Percentiles rank a stretch among this genome's conserved stretches.
phyloP scores from a whole-genome alignment of 164 flowering plant species.

The Nymphaea colorata region DNA sequence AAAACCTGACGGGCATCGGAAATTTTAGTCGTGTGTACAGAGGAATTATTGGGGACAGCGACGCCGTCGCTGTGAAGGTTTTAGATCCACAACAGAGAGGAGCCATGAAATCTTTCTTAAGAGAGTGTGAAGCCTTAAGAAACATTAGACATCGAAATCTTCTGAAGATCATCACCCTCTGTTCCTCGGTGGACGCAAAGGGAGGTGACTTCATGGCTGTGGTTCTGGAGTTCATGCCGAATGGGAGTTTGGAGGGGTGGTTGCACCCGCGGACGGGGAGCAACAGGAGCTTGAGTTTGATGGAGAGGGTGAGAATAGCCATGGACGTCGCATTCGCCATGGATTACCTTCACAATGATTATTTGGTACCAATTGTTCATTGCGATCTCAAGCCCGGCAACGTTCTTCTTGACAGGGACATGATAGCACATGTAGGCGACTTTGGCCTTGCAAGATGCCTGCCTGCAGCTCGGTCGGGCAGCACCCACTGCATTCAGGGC shows the following conservation, averaged over 20 bases:
- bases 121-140: slow-evolving; percentile 23
- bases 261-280: slow-evolving; percentile 8
- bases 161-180: slow-evolving; percentile 17
- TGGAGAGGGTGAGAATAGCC: slow-evolving; percentile 20
- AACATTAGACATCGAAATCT: slow-evolving; percentile 27
- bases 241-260: slow-evolving; percentile 28
- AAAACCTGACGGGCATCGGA: slow-evolving; percentile 23
- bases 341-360: slow-evolving; percentile 24
- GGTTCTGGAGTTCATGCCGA: slow-evolving; percentile 23
- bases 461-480: slow-evolving; percentile 3
- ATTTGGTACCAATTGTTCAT: slow-evolving; percentile 16
- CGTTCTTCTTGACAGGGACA: slow-evolving; percentile 20
- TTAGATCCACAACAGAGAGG: slow-evolving; percentile 15
- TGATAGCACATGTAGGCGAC: slow-evolving; percentile 25
- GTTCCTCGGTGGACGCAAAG: slow-evolving; percentile 16
- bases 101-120: slow-evolving; percentile 18
- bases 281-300: slow-evolving; percentile 10
- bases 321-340: slow-evolving; percentile 26
- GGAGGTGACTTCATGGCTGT: slow-evolving; percentile 25
- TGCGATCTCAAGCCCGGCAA: slow-evolving; percentile 28
- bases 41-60: slow-evolving; percentile 11
- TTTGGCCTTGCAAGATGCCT: slow-evolving; percentile 24
- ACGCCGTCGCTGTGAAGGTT: slow-evolving; percentile 25
- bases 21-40: slow-evolving; percentile 28
- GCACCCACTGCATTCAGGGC: slow-evolving; percentile 18